phyloP scores from a whole-genome alignment of 208 protist species.

The Trypanosoma caninum region DNA sequence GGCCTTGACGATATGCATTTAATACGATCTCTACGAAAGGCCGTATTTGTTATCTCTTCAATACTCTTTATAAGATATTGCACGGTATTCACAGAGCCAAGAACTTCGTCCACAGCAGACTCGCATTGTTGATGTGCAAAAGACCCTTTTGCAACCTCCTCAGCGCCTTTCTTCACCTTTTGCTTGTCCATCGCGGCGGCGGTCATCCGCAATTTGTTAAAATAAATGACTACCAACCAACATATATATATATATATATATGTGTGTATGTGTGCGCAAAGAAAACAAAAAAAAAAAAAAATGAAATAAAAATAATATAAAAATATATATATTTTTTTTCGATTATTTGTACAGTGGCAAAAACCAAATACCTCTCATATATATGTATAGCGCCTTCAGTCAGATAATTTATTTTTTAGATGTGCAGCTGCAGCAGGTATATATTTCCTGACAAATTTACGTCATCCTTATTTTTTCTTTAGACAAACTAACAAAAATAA shows the following conservation, averaged over 20 bases:
- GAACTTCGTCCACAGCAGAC: conserved; percentile 62
- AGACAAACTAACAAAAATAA: not conserved
- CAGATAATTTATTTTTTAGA: too few species aligned
- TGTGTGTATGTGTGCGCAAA: not conserved
- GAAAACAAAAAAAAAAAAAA: not conserved
- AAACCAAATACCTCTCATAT: too few species aligned
- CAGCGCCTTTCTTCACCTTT: not conserved
- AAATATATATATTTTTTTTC: not conserved
- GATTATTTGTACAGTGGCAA: too few species aligned
- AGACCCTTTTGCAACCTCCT: not conserved
- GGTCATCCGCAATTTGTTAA: not conserved
- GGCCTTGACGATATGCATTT: conserved; percentile 49
- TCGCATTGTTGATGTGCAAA: conserved; percentile 41
- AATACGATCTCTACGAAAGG: conserved; percentile 68
- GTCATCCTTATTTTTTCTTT: not conserved
- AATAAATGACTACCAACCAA: too few species aligned
- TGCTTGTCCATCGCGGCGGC: not conserved
- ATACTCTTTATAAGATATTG: conserved; percentile 84
- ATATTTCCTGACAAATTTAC: too few species aligned
- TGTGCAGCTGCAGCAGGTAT: too few species aligned
- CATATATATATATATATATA: conserved; percentile 17
- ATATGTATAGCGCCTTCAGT: too few species aligned
- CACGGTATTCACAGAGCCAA: conserved; percentile 74
- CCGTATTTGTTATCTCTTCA: conserved; percentile 45
- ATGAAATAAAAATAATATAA: conserved; percentile 10